Conservation (phyloP, 805 yeast genomes). For the Spathaspora arborariae region DNA sequence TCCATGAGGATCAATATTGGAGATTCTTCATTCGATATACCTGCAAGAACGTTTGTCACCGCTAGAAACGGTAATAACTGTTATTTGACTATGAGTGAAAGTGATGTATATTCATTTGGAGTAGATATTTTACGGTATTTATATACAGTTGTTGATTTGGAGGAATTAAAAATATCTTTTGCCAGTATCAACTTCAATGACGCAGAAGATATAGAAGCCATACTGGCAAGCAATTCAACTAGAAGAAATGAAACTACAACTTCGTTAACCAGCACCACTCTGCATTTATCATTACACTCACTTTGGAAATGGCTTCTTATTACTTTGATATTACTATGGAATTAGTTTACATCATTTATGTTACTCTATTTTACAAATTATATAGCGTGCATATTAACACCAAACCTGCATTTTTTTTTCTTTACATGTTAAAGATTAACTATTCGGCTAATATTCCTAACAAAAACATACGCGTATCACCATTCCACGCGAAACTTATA, state of each 20-base stretch:
- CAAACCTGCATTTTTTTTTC: too few species aligned
- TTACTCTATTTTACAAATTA: too few species aligned
- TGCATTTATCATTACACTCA: not conserved
- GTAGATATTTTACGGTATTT: not conserved
- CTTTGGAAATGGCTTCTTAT: not conserved
- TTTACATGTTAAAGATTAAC: too few species aligned
- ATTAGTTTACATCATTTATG: not conserved
- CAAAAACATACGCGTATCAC: too few species aligned
- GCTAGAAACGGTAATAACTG: not conserved
- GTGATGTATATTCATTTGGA: not conserved
- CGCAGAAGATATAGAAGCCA: not conserved
- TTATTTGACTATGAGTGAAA: not conserved
- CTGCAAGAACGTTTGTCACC: slow-evolving; percentile 18
- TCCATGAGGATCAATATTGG: slow-evolving; percentile 47
- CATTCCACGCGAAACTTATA: too few species aligned
- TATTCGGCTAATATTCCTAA: too few species aligned
- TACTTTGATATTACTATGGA: not conserved
- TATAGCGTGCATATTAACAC: too few species aligned
- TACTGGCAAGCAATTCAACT: not conserved
- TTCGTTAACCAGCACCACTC: not conserved
- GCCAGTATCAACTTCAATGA: not conserved
- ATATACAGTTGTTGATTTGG: not conserved
- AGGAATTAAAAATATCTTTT: not conserved
- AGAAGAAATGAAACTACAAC: not conserved
- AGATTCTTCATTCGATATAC: slow-evolving; percentile 51